Evolutionary conservation across 108 stramenopile genomes (phyloP).

Genomic region (Chaetoceros tenuissimus): DNA sequence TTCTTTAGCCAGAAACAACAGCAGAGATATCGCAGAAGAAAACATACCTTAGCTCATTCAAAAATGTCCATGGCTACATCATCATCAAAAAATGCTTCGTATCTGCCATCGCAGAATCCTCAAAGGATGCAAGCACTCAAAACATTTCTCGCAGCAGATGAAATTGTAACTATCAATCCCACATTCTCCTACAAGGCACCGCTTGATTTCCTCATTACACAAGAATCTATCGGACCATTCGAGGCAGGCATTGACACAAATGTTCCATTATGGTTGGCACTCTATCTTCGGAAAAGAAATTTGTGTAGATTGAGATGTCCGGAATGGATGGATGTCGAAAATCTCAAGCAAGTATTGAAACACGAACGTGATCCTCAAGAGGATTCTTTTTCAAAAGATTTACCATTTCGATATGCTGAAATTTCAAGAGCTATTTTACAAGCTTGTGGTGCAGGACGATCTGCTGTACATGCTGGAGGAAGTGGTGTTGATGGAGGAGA

Average conservation of each 20-base stretch:
- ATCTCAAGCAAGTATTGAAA: conserved; percentile 36
- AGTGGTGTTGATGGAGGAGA: conserved; percentile 11
- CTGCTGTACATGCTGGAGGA: conserved; percentile 10
- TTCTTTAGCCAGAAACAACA: no score
- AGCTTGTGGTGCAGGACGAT: conserved; percentile 22
- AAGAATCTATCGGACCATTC: not conserved
- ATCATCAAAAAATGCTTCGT: no score
- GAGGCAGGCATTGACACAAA: conserved; percentile 47
- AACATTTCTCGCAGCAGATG: conserved; percentile 48
- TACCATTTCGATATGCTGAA: conserved; percentile 75
- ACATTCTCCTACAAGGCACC: conserved; percentile 34
- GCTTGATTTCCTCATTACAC: not conserved
- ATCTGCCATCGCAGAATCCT: no score
- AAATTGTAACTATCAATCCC: conserved; percentile 45
- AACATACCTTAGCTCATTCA: no score
- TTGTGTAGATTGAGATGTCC: conserved; percentile 50
- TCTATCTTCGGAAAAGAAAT: conserved; percentile 41
- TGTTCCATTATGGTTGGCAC: conserved; percentile 77
- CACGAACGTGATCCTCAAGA: conserved; percentile 46
- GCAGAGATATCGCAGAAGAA: no score
- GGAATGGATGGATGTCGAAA: conserved; percentile 41
- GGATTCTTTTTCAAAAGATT: conserved; percentile 26
- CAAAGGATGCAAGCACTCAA: not conserved
- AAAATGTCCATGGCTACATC: no score
- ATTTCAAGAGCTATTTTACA: conserved; percentile 41